These are phyloP conservation scores for Cardamine chenopodiifolia DNA, from an alignment of 345 rosid genomes.

Conservation along the genomic window DNA sequence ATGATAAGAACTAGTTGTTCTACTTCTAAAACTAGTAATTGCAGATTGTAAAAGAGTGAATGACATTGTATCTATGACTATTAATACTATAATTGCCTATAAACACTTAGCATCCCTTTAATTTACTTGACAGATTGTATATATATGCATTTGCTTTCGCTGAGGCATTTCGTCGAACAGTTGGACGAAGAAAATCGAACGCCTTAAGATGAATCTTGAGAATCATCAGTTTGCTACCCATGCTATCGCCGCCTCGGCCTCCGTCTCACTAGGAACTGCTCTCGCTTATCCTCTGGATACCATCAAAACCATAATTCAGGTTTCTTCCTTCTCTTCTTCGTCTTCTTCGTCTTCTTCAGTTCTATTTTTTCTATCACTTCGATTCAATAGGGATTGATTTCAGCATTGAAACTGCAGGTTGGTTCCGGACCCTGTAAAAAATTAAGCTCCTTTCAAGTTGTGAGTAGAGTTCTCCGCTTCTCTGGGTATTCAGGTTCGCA, in stretches of 20 bases:
- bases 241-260: conserved; percentile 72
- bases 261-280: conserved; percentile 70
- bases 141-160: not conserved
- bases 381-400: conserved; percentile 2
- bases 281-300: conserved; percentile 86
- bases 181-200: conserved; percentile 10
- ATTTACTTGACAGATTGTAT: not conserved
- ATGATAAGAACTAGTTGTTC: not conserved
- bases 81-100: not conserved
- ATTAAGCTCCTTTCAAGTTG: conserved; percentile 53
- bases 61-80: not conserved
- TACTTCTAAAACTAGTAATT: not conserved
- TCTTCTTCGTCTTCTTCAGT: conserved; percentile 7
- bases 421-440: conserved; percentile 71
- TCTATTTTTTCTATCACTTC: not conserved
- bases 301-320: conserved; percentile 82
- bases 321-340: conserved; percentile 9
- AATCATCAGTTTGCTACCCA: conserved; percentile 76
- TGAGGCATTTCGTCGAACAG: conserved; percentile 44
- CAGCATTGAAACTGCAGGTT: conserved; percentile 53
- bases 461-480: conserved; percentile 56
- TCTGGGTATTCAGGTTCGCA: conserved; percentile 54
- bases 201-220: conserved; percentile 48
- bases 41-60: not conserved
- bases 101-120: not conserved